A percentile compares a stretch with the other conserved stretches of the same genome.
These are phyloP conservation scores for Conidiobolus incongruus DNA, from an alignment of 371 early-diverging fungal species.

Conservation along the genomic window DNA sequence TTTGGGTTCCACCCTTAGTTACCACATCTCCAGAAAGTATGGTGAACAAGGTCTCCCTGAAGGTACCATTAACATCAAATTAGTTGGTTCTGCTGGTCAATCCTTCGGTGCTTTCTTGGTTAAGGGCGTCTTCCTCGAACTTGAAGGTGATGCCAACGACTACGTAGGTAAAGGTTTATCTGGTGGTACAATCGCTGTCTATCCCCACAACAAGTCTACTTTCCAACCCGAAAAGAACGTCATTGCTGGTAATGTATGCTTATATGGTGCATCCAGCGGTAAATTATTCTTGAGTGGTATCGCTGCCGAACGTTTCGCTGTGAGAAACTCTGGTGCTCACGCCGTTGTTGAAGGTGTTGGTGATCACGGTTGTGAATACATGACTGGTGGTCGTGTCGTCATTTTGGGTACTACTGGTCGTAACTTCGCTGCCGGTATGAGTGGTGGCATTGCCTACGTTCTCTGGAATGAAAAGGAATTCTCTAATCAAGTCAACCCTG, in stretches of 20 bases:
- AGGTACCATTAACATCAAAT: constrained; percentile 60
- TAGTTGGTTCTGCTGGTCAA: constrained; percentile 92
- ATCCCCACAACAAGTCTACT: constrained; percentile 50
- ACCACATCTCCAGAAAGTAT: constrained; percentile 56
- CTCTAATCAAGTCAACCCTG: constrained; percentile 47
- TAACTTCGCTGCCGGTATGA: constrained; percentile 93
- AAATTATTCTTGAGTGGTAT: constrained; percentile 80
- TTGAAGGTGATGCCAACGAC: constrained; percentile 95
- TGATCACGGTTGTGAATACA: constrained; percentile 97
- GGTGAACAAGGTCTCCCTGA: constrained; percentile 71
- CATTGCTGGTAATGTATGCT: constrained; percentile 88
- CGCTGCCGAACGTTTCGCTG: constrained; percentile 92
- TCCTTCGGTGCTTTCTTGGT: constrained; percentile 88
- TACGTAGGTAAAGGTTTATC: constrained; percentile 96
- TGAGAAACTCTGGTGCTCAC: constrained; percentile 88
- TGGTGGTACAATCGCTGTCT: constrained; percentile 72
- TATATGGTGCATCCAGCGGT: constrained; percentile 91
- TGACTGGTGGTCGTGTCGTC: constrained; percentile 82
- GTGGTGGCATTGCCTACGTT: constrained; percentile 82
- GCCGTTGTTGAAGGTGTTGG: constrained; percentile 94
- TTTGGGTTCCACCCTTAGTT: constrained; percentile 71
- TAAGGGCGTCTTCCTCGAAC: constrained; percentile 67
- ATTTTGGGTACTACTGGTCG: constrained; percentile 66
- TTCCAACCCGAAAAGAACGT: constrained; percentile 74
- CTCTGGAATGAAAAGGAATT: constrained; percentile 34